Percentiles rank a stretch among this genome's conserved stretches.
Evolutionary conservation across 164 flowering plant species (phyloP).

Genomic region (Umbellularia californica): DNA sequence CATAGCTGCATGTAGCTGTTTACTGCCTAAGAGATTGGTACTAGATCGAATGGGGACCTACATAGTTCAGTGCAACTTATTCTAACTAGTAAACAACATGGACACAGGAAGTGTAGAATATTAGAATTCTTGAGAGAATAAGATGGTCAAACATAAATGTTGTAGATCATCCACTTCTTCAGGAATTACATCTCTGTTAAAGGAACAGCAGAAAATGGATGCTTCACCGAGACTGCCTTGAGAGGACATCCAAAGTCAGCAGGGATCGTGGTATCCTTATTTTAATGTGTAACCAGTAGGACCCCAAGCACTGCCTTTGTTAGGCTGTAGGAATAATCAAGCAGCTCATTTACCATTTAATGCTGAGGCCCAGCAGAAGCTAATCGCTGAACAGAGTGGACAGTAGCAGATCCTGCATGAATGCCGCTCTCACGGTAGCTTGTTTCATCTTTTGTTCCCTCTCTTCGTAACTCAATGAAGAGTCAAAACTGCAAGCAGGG

Average conservation of each 20-base stretch:
- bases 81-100: not conserved
- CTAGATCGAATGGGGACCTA: not conserved
- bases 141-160: not conserved
- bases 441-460: conserved; percentile 60
- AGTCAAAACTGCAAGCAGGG: conserved; percentile 53
- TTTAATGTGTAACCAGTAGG: not conserved
- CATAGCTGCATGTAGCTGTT: not conserved
- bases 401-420: conserved; percentile 67
- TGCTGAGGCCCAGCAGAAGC: conserved; percentile 10
- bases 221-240: not conserved
- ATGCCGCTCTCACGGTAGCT: conserved; percentile 64
- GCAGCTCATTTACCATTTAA: not conserved
- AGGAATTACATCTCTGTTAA: conserved; percentile 3
- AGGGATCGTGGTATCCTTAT: not conserved
- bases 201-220: not conserved
- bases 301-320: not conserved
- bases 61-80: not conserved
- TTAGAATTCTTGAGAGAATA: conserved; percentile 1
- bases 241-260: not conserved
- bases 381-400: conserved; percentile 53
- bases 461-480: conserved; percentile 70
- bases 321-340: not conserved
- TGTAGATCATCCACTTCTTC: not conserved
- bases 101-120: not conserved
- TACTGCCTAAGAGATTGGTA: not conserved